These are phyloP conservation scores for Akanthomyces muscarius DNA, from an alignment of 2,329 filamentous ascomycete species.

Conservation along the genomic window DNA sequence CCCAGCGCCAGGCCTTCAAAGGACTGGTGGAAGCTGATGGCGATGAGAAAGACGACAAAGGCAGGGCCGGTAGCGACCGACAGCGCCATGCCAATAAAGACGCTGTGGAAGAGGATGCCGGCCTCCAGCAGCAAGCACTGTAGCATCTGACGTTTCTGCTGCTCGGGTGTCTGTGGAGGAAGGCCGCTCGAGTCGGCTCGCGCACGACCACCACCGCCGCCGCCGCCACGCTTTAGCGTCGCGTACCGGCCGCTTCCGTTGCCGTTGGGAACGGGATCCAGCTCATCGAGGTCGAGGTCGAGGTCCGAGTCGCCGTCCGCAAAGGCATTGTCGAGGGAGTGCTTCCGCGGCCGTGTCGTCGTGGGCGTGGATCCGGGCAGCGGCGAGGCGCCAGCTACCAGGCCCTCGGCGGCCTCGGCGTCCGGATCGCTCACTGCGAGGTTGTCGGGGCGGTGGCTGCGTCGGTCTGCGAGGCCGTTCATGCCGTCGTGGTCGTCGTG, in stretches of 20 bases:
- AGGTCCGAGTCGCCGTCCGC: slow-evolving; percentile 52
- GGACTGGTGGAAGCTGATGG: slow-evolving; percentile 80
- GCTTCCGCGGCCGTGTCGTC: slow-evolving; percentile 22
- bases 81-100: slow-evolving; percentile 85
- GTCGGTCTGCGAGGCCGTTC: slow-evolving; percentile 36
- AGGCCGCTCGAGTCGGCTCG: slow-evolving; percentile 24
- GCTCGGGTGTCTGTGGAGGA: slow-evolving; percentile 42
- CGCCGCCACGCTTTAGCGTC: slow-evolving; percentile 28
- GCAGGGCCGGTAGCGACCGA: slow-evolving; percentile 75
- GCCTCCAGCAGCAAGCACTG: slow-evolving; percentile 79
- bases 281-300: slow-evolving; percentile 58
- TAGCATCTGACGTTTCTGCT: slow-evolving; percentile 63
- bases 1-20: slow-evolving; percentile 86
- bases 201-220: not conserved
- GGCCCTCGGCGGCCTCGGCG: slow-evolving; percentile 47
- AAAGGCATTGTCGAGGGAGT: slow-evolving; percentile 30
- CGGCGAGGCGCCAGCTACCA: slow-evolving; percentile 57
- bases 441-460: slow-evolving; percentile 42
- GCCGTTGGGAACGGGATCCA: slow-evolving; percentile 40
- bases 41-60: slow-evolving; percentile 74
- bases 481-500: slow-evolving; percentile 27
- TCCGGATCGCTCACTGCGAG: slow-evolving; percentile 52
- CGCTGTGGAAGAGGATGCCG: slow-evolving; percentile 78
- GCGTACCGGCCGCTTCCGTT: slow-evolving; percentile 28
- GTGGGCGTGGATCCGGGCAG: slow-evolving; percentile 51